A percentile compares a stretch with the other conserved stretches of the same genome.
Conservation (phyloP, 2,329 filamentous ascomycete genomes). For the Diaporthe longicolla region DNA sequence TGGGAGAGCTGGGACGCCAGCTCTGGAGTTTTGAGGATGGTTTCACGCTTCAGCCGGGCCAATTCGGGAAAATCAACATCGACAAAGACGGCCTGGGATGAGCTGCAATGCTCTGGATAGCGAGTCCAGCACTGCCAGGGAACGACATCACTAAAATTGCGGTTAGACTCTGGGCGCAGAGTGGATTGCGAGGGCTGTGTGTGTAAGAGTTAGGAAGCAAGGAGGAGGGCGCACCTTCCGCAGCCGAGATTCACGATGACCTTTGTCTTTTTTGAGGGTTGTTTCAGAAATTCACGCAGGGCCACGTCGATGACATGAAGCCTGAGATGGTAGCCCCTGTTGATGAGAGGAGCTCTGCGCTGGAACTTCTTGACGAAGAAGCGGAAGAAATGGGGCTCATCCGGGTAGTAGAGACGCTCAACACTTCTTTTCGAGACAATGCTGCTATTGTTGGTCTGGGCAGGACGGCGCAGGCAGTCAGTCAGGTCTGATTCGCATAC, state of each 20-base stretch:
- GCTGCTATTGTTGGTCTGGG: constrained; percentile 88
- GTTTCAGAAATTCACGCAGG: constrained; percentile 78
- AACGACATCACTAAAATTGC: constrained; percentile 78
- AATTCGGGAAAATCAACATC: constrained; percentile 90
- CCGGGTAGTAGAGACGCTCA: constrained; percentile 85
- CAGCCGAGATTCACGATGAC: constrained; percentile 88
- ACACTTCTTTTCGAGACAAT: constrained; percentile 95
- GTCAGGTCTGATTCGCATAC: not conserved
- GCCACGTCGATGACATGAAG: constrained; percentile 85
- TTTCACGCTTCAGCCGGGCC: constrained; percentile 79
- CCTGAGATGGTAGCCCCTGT: constrained; percentile 89
- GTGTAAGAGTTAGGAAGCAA: not conserved
- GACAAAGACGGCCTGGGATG: constrained; percentile 73
- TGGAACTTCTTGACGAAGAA: constrained; percentile 90
- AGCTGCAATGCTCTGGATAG: constrained; percentile 69
- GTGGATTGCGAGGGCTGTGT: not conserved
- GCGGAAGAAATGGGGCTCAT: constrained; percentile 86
- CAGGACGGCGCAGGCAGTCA: not conserved
- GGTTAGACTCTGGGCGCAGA: not conserved
- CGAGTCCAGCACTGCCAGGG: constrained; percentile 85
- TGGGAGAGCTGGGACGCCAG: constrained; percentile 67
- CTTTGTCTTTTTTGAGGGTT: constrained; percentile 69
- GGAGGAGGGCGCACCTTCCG: constrained; percentile 79
- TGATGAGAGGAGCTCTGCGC: constrained; percentile 88
- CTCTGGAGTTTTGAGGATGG: constrained; percentile 75